phyloP scores from a whole-genome alignment of 2,329 filamentous ascomycete genomes.

The Calycina herbarum region DNA sequence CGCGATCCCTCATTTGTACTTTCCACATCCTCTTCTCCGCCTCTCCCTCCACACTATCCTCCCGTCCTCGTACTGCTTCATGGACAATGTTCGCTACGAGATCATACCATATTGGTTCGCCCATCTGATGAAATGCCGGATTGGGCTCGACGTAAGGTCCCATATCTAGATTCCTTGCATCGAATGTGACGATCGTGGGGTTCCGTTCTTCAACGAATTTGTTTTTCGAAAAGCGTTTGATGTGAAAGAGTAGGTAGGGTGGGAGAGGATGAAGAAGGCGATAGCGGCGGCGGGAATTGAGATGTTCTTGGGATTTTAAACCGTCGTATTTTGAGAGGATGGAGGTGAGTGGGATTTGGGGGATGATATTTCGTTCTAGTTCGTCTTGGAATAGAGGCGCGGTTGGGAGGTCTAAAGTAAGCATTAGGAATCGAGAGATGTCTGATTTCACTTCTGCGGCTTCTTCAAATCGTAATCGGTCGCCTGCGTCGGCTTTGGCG shows the following conservation, averaged over 20 bases:
- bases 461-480: conserved; percentile 90
- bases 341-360: conserved; percentile 78
- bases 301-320: conserved; percentile 79
- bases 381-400: conserved; percentile 96
- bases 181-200: conserved; percentile 96
- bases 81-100: conserved; percentile 93
- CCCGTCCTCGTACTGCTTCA: conserved; percentile 74
- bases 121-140: conserved; percentile 64
- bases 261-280: conserved; percentile 87
- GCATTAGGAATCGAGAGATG: conserved; percentile 78
- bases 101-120: conserved; percentile 91
- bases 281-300: conserved; percentile 85
- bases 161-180: conserved; percentile 81
- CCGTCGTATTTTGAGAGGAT: conserved; percentile 95
- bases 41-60: conserved; percentile 84
- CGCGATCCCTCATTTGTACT: conserved; percentile 82
- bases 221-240: conserved; percentile 96
- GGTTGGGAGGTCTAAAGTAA: conserved; percentile 89
- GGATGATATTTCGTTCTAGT: conserved; percentile 92
- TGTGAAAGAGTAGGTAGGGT: conserved; percentile 87
- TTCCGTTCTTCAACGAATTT: conserved; percentile 97
- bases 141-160: conserved; percentile 89
- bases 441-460: conserved; percentile 78
- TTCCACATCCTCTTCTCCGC: conserved; percentile 92
- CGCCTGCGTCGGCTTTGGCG: conserved; percentile 81